A percentile compares a stretch with the other conserved stretches of the same genome.
Conservation (phyloP, 257 asterid genomes). For the Perilla frutescens region DNA sequence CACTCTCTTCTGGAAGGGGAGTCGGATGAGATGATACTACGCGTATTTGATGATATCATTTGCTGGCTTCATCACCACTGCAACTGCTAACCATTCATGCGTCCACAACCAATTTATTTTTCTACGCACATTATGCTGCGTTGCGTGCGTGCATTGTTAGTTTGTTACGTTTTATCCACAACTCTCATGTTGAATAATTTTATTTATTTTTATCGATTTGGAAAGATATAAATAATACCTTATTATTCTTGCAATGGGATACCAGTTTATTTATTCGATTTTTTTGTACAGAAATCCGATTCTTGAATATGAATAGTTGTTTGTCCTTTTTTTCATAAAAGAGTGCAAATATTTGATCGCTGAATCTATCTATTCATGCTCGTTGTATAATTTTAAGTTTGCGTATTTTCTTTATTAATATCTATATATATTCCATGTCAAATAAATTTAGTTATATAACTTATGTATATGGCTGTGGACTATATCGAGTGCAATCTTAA, state of each 20-base stretch:
- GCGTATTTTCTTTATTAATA: too few species aligned
- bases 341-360: too few species aligned
- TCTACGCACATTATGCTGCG: slow-evolving; percentile 6
- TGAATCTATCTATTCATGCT: too few species aligned
- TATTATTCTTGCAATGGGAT: not conserved
- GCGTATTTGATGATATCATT: slow-evolving; percentile 55
- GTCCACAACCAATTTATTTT: not conserved
- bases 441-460: too few species aligned
- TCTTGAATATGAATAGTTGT: not conserved
- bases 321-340: too few species aligned
- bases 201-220: too few species aligned
- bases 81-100: slow-evolving; percentile 38
- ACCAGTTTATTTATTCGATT: not conserved
- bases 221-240: too few species aligned
- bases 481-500: too few species aligned
- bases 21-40: slow-evolving; percentile 57
- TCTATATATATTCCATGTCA: too few species aligned
- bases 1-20: slow-evolving; percentile 73
- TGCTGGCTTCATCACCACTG: slow-evolving; percentile 65
- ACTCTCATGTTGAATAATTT: not conserved
- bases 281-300: not conserved
- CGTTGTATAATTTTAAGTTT: too few species aligned
- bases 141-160: not conserved
- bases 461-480: too few species aligned
- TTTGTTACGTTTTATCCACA: not conserved